Base-by-base conservation (phyloP, 805 yeast genomes). In the Metschnikowia reukaufii region DNA sequence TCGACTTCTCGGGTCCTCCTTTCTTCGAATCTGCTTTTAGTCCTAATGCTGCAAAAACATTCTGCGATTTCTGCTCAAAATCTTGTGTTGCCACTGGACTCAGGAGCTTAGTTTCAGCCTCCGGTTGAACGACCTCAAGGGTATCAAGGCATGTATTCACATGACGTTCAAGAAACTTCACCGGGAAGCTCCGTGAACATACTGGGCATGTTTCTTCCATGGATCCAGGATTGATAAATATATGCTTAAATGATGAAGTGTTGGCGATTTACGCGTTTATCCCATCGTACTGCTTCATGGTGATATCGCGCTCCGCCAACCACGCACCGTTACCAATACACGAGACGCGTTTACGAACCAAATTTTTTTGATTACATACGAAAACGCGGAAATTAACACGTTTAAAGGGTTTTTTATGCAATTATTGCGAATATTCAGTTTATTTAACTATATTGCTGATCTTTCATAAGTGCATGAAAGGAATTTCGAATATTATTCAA, bases 131-230 rank as follows among this genome's bases (percentile, higher is more conserved):
- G 15, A 18, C 43, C 23, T 62, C 70, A 16, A 55, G 62, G 5
- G 57, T 56, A 45, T 72, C 77, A 44, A 72, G 59, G 45, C 77
- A 72, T 13, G 57, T 43, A 44, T 72, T 72, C 12, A 71, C 77
- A 45, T 72, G 77, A 18, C 67, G 54, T 51, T 71, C 76, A 6
- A 72, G 57, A 16, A 63, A 54, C 4, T 45, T 45, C 4, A 44
- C 44, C 2, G 63, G 55, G 27, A 70, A 59, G 4, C 19, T 25
- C 45, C 61, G 59, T 34, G 52, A 49, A 48, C 77, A 72, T 17
- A 72, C 60, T 12, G 77, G 77, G 49, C 77, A 72, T 32, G 44
- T 35, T 18, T 57, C 55, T 38, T 41, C 42, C 49, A 45, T 45
- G 15, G 10, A 20, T 27, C n/a, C n/a, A 15, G 23, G 23, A 15